A percentile compares a stretch with the other conserved stretches of the same genome.
Conservation (phyloP, 306 rosid genomes). For the Myrica gale region DNA sequence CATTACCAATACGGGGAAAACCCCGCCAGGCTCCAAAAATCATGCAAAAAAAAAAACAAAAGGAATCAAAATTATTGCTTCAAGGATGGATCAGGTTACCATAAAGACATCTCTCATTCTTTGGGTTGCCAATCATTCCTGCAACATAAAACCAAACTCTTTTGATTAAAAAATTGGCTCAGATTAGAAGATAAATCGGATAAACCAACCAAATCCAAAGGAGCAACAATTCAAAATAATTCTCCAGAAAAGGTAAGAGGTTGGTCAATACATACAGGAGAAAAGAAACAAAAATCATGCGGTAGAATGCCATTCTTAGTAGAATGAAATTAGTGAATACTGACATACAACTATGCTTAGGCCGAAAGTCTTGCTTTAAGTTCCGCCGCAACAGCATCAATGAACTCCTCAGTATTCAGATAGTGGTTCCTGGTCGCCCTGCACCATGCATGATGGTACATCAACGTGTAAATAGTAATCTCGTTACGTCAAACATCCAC, state of each 20-base stretch:
- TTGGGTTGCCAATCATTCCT: neutral
- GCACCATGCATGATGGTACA: conserved; percentile 20
- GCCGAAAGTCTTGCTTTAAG: conserved; percentile 41
- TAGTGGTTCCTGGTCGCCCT: conserved; percentile 76
- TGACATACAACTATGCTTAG: conserved; percentile 27
- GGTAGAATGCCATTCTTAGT: neutral
- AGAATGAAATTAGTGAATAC: neutral
- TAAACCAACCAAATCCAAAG: neutral
- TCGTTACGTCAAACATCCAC: conserved; percentile 17
- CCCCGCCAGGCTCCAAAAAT: neutral
- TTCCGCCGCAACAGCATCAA: conserved; percentile 77
- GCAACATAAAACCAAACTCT: neutral
- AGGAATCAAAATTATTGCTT: neutral
- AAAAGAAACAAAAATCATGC: neutral
- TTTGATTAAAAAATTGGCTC: neutral
- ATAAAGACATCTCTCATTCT: neutral
- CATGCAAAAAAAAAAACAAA: too few species aligned
- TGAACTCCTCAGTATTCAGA: conserved; percentile 89
- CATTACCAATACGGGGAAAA: neutral
- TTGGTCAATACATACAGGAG: neutral
- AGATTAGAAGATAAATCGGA: neutral
- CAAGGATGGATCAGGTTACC: neutral
- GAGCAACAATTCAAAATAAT: neutral
- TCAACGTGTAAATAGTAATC: conserved; percentile 1
- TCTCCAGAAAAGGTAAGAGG: neutral